Base-by-base conservation (phyloP, 2,329 filamentous ascomycete genomes). In the Ascosphaera apis region DNA sequence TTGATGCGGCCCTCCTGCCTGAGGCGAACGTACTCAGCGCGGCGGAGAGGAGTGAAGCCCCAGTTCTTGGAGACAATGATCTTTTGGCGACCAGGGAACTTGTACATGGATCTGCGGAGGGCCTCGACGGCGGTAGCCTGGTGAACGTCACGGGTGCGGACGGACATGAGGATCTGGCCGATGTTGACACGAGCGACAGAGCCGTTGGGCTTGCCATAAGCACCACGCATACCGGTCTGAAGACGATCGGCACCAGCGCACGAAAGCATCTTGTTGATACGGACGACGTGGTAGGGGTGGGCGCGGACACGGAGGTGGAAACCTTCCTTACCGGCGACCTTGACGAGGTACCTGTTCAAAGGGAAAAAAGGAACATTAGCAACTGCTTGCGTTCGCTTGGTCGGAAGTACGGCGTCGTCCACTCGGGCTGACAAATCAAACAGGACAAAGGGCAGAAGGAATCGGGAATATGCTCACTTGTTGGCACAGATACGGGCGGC, bases 181-280 rank as follows among this genome's bases (percentile, higher is more conserved):
- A 98, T 98, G 78, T 95, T 95, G 73, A 98, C 86, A 80, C 88
- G 88, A 62, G 88, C 88, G 58, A 98, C 88, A 56, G 73, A 77
- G 61, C 88, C 88, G 73, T 95, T 91, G 63, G 88, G 88, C 78
- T 98, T 98, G 60, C 88, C 88, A 76, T 83, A 98, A 54, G 88
- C 88, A 76, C 88, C 88, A 78, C 88, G 86, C 88, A 98, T 98
- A 72, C 88, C 88, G 53, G 88, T 98, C 69, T 98, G 88, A 65
- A 98, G 72, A 78, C 88, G 83, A 95, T 98, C 88, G 76, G 88
- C 88, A 74, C 88, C 88, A 58, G 88, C 88, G 66, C 88, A 98
- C 60, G 88, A 95, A 82, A 98, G 86, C 88, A 98, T 98, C 80
- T 98, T 98, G 83, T 98, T 98, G 84, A 98, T 98, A 67, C 88